Percentiles rank a stretch among this genome's conserved stretches.
Conservation (phyloP, 768 basidiomycete genomes). For the Russula ochroleuca region DNA sequence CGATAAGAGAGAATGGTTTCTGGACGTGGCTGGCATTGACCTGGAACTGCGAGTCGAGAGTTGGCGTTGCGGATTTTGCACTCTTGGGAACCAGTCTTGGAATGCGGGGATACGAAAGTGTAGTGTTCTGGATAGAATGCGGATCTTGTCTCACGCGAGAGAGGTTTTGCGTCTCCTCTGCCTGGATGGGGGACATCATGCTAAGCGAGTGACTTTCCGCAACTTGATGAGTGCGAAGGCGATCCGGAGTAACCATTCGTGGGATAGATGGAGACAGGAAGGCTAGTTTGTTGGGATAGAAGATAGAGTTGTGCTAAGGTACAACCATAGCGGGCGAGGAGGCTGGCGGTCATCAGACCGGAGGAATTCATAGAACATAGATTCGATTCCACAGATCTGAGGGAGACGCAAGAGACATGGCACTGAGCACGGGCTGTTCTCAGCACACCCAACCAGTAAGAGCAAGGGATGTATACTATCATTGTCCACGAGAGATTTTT, state of each 20-base stretch:
- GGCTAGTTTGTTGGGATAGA: constrained; percentile 10
- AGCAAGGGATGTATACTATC: no score
- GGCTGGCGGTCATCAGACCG: background rate
- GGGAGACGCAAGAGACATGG: background rate
- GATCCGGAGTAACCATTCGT: constrained; percentile 4
- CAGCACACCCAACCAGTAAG: background rate
- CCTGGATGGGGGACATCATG: background rate
- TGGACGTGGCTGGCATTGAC: constrained; percentile 19
- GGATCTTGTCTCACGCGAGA: background rate
- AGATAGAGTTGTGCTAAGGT: background rate
- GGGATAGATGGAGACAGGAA: background rate
- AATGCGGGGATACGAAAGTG: constrained; percentile 12
- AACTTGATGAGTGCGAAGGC: background rate
- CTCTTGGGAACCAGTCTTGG: constrained; percentile 1
- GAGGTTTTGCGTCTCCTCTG: background rate
- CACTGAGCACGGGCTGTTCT: background rate
- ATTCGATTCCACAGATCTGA: constrained; percentile 2
- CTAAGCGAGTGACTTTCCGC: background rate
- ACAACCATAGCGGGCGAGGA: background rate
- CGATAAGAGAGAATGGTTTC: constrained; percentile 9
- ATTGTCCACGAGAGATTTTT: no score
- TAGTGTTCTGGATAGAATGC: background rate
- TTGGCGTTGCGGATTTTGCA: background rate
- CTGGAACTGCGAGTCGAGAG: constrained; percentile 14
- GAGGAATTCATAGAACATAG: constrained; percentile 16